Evolutionary conservation across 2,329 filamentous ascomycete genomes (phyloP).

Genomic region (Colletotrichum horii): DNA sequence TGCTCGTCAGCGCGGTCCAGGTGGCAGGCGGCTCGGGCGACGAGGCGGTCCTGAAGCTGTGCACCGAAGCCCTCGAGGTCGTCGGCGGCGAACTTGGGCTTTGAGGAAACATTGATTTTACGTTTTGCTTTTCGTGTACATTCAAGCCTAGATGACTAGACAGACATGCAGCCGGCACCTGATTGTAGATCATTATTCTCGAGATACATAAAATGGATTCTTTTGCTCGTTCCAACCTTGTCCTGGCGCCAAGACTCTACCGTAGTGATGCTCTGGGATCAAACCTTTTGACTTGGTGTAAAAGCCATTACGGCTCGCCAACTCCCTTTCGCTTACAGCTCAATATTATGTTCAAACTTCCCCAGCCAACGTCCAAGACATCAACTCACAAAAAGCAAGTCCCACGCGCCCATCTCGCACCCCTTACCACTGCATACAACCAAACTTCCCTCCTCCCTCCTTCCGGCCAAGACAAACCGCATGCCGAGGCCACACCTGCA

Average conservation of each 20-base stretch:
- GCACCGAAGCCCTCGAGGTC: constrained; percentile 66
- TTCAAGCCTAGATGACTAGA: background rate
- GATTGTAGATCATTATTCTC: background rate
- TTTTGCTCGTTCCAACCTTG: background rate
- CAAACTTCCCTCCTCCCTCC: background rate
- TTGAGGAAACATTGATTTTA: constrained; percentile 3
- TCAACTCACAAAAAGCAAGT: background rate
- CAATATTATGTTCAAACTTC: background rate
- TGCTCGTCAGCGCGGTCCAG: constrained; percentile 69
- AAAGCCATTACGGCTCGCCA: background rate
- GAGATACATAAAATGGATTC: background rate
- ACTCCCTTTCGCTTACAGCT: background rate
- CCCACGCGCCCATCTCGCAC: background rate
- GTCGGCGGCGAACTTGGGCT: constrained; percentile 64
- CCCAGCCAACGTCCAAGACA: background rate
- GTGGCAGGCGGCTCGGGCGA: constrained; percentile 65
- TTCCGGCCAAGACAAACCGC: background rate
- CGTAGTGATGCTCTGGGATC: background rate
- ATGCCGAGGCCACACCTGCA: background rate
- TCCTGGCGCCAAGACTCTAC: background rate
- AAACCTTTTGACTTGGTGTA: background rate
- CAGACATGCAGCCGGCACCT: background rate
- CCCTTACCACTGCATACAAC: background rate
- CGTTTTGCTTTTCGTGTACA: background rate
- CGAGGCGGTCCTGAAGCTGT: constrained; percentile 59